Evolutionary conservation across 1,139 yeast species (phyloP).

Genomic region (Sugiyamaella japonica): DNA sequence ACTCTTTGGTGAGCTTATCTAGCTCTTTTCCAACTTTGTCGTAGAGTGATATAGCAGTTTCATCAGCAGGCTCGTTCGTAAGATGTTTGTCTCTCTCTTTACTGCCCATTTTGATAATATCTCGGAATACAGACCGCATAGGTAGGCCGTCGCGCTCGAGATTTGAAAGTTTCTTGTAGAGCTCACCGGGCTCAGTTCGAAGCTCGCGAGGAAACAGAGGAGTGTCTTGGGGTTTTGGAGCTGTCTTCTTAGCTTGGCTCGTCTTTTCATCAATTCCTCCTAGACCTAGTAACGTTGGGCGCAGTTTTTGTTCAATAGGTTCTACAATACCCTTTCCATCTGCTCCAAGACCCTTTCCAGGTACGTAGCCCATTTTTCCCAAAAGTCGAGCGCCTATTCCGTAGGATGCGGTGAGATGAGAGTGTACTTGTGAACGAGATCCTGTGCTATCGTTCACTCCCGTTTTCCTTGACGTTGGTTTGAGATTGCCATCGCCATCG

Average conservation of each 20-base stretch:
- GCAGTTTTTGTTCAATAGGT: constrained; percentile 69
- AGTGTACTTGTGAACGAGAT: not conserved
- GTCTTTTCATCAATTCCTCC: constrained; percentile 56
- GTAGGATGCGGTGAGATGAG: constrained; percentile 41
- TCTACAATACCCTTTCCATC: constrained; percentile 68
- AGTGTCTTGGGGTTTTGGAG: constrained; percentile 16
- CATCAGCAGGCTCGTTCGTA: not conserved
- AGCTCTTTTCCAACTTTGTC: constrained; percentile 30
- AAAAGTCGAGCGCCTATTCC: constrained; percentile 86
- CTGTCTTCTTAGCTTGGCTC: constrained; percentile 26
- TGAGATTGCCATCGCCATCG: not conserved
- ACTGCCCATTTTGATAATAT: constrained; percentile 38
- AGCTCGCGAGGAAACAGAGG: not conserved
- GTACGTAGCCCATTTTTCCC: constrained; percentile 82
- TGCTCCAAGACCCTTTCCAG: constrained; percentile 80
- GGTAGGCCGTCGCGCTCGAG: constrained; percentile 42
- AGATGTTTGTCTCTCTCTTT: constrained; percentile 23
- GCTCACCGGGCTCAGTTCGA: constrained; percentile 26
- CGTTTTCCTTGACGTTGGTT: not conserved
- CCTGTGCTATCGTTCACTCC: not conserved
- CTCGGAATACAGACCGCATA: constrained; percentile 42
- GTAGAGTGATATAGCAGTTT: constrained; percentile 23
- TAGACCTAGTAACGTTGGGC: constrained; percentile 68
- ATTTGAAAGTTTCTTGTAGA: constrained; percentile 44
- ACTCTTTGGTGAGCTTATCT: constrained; percentile 32